These are phyloP conservation scores for Forsythia viridissima DNA, from an alignment of 257 asterid species.

Conservation along the genomic window DNA sequence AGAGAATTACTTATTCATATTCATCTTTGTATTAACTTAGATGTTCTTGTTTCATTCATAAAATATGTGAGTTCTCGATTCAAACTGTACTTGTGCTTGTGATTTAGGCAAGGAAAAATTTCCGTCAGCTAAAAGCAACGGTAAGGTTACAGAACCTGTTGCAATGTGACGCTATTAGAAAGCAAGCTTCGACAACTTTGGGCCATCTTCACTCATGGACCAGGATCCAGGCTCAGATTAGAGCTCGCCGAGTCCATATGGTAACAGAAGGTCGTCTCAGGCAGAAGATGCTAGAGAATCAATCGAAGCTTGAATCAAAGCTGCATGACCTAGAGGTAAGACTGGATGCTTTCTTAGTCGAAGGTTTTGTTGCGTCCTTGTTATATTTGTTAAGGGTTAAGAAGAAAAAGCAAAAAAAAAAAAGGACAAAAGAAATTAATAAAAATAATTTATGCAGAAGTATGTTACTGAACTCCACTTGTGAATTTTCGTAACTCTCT, in stretches of 20 bases:
- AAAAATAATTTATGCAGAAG: neutral
- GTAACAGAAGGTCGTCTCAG: conserved; percentile 71
- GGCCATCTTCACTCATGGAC: conserved; percentile 74
- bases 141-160: conserved; percentile 58
- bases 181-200: conserved; percentile 76
- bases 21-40: neutral
- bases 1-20: neutral
- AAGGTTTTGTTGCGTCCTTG: neutral
- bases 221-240: conserved; percentile 69
- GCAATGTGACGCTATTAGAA: conserved; percentile 55
- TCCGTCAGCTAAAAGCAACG: conserved; percentile 58
- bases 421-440: neutral
- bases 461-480: neutral
- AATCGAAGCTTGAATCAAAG: conserved; percentile 81
- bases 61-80: neutral
- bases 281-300: conserved; percentile 83
- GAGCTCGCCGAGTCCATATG: conserved; percentile 72
- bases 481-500: neutral
- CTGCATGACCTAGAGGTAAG: conserved; percentile 88
- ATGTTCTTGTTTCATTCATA: neutral
- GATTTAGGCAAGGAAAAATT: conserved; percentile 67
- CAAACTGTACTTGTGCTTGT: conserved; percentile 11
- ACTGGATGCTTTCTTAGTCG: neutral
- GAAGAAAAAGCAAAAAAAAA: neutral
- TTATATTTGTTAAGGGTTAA: neutral